These are phyloP conservation scores for Lentinula detonsa DNA, from an alignment of 768 basidiomycete species.

Conservation along the genomic window DNA sequence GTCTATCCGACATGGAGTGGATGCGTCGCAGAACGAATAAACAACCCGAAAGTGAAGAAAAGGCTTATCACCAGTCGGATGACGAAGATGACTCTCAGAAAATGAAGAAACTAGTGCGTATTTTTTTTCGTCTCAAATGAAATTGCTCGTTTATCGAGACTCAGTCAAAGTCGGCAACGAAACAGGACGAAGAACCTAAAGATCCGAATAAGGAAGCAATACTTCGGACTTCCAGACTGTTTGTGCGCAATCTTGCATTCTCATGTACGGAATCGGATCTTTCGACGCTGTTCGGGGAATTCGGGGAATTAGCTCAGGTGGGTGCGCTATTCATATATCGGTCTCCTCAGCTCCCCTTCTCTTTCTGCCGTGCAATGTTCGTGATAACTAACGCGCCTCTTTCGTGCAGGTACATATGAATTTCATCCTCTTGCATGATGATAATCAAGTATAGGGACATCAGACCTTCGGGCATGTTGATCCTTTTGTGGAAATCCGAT, in stretches of 20 bases:
- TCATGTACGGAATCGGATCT: slow-evolving; percentile 74
- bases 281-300: slow-evolving; percentile 52
- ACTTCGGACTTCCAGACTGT: slow-evolving; percentile 71
- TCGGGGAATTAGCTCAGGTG: slow-evolving; percentile 76
- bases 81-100: slow-evolving; percentile 34
- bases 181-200: slow-evolving; percentile 6
- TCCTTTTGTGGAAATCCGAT: slow-evolving; percentile 51
- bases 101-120: slow-evolving; percentile 4
- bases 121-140: background rate
- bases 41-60: slow-evolving; percentile 35
- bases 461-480: slow-evolving; percentile 61
- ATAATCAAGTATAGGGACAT: slow-evolving; percentile 55
- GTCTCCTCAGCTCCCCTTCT: no score
- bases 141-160: background rate
- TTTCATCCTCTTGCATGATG: slow-evolving; percentile 23
- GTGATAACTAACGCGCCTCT: background rate
- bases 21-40: slow-evolving; percentile 58
- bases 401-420: background rate
- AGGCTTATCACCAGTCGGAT: slow-evolving; percentile 57
- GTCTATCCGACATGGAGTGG: slow-evolving; percentile 70
- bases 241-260: slow-evolving; percentile 94
- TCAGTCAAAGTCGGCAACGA: background rate
- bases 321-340: slow-evolving; percentile 15
- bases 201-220: slow-evolving; percentile 50
- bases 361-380: background rate